Percentiles rank a stretch among this genome's conserved stretches.
phyloP scores from a whole-genome alignment of 805 yeast species.

The Spathaspora sp. region DNA sequence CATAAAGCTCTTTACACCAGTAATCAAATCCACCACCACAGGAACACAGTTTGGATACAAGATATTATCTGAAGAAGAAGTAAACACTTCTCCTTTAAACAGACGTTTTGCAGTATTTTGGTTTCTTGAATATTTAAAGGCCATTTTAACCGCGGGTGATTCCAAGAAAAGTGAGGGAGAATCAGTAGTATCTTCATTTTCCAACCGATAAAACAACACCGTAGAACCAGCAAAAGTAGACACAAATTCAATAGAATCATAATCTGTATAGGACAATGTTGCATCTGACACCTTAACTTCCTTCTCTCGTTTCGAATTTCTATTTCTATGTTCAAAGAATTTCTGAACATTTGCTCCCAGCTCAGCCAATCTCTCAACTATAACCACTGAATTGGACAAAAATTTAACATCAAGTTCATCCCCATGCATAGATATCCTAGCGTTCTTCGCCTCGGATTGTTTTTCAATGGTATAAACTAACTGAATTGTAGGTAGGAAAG shows the following conservation, averaged over 20 bases:
- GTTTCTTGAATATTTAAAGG: constrained; percentile 46
- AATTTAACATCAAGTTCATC: constrained; percentile 67
- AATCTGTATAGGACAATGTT: constrained; percentile 12
- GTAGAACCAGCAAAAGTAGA: constrained; percentile 70
- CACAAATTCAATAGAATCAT: constrained; percentile 44
- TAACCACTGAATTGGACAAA: constrained; percentile 50
- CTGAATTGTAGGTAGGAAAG: constrained; percentile 68
- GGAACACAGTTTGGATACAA: constrained; percentile 78
- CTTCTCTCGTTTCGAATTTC: constrained; percentile 3
- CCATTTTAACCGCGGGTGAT: constrained; percentile 70
- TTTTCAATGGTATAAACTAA: constrained; percentile 41
- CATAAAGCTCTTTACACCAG: constrained; percentile 48
- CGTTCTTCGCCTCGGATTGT: constrained; percentile 22
- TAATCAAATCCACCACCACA: constrained; percentile 56
- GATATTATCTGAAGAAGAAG: constrained; percentile 69
- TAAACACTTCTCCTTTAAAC: constrained; percentile 50
- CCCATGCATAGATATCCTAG: constrained; percentile 56
- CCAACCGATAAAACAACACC: constrained; percentile 44
- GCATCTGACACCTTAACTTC: constrained; percentile 1
- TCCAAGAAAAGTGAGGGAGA: constrained; percentile 58
- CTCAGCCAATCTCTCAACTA: constrained; percentile 49
- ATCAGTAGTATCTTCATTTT: constrained; percentile 28
- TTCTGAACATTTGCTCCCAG: constrained; percentile 45
- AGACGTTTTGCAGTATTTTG: constrained; percentile 37
- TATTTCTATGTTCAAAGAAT: constrained; percentile 19